Evolutionary conservation across 768 basidiomycete genomes (phyloP), one percentile per base, ranked within the genome.

Genomic region (Trametes meyenii): DNA sequence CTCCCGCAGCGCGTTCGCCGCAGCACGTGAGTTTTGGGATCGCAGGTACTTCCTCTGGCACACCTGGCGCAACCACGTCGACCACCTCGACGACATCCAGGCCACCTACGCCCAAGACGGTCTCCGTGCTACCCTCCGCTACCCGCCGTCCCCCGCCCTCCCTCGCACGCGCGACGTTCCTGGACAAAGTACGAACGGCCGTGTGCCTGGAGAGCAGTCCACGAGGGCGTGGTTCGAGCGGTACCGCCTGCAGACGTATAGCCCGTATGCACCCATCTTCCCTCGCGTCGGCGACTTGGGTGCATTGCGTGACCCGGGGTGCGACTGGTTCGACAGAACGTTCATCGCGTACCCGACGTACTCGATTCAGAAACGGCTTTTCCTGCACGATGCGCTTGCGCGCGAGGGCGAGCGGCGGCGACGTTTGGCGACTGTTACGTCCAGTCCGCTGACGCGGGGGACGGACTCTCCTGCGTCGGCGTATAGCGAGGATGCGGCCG

Each of bases 241-340:
- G 45, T 23, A 29, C 46, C 58, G 50, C 2, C 43, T 38, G 11
- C 62, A 35, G 35, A 24, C 40, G 10, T 58, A 44, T 43, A 50
- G 38, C 35, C 53, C 62, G 13, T 51, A 56, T 24, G 19, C 54
- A 7, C 42, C 54, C 16, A 56, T 64, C 54, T 64, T 60, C 19
- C 62, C 62, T 1, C 58, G 62, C 16, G 1, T 59, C 14, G 62
- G 62, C 35, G 58, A 64, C 49, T 38, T 64, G 29, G 10, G 33
- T 14, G 48, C 58, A 2, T 24, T 64, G 23, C 58, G 58, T 42
- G 55, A 64, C 26, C 58, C 58, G 4, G 35, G 35, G 26, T 54
- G 58, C 44, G 62, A 64, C 58, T 39, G 33, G 44, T 13, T 24
- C 21, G 62, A 64, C 53, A 39, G 62, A 7, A 43, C 42, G 19